Evolutionary conservation across 352 stramenopile species (phyloP), one percentile per base, ranked within the genome.

Genomic region (Phytophthora sojae): DNA sequence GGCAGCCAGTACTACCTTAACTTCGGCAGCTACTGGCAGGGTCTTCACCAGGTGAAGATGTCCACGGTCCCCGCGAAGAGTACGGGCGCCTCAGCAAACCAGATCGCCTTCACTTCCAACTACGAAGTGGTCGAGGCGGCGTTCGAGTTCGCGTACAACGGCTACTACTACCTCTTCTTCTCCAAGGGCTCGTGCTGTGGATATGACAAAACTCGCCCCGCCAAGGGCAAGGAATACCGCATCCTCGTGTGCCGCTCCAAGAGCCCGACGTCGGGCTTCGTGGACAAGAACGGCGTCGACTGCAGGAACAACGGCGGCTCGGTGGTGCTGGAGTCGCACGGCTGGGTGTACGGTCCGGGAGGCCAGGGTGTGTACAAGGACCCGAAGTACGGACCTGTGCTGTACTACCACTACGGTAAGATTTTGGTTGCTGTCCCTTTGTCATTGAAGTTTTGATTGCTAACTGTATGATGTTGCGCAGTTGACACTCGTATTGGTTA

Each of bases 331-430:
- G 67, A 83, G 58, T 82, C 73, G 14, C 73, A 81, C 37, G 60
- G 32, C 79, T 1, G 79, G 75, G 29, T 76, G n/a, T 86, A 86
- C 54, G 81, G 75, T 2, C 81, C 81, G 1, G 81, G 78, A 47
- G 81, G 78, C 8, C 78, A 86, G 47, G 78, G 78, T 21, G 81
- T 86, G 23, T 83, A 79, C 63, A 58, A 85, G 0, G 81, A 89
- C 53, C 73, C 74, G 11, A 81, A 57, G 23, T 61, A 85, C 25
- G 76, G 74, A 2, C 79, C 76, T 4, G 73, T 86, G 17, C 37
- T 85, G 29, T 86, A 89, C 75, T 89, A 86, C 50, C 79, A 86
- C 67, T 85, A 82, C 66, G 76, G 76, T 82, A 47, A 19, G n/a
- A n/a, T n/a, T n/a, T n/a, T n/a, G n/a, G n/a, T n/a, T n/a, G 70